Base-by-base conservation (phyloP, 1,284 basidiomycete genomes). In the Naganishia cerealis region DNA sequence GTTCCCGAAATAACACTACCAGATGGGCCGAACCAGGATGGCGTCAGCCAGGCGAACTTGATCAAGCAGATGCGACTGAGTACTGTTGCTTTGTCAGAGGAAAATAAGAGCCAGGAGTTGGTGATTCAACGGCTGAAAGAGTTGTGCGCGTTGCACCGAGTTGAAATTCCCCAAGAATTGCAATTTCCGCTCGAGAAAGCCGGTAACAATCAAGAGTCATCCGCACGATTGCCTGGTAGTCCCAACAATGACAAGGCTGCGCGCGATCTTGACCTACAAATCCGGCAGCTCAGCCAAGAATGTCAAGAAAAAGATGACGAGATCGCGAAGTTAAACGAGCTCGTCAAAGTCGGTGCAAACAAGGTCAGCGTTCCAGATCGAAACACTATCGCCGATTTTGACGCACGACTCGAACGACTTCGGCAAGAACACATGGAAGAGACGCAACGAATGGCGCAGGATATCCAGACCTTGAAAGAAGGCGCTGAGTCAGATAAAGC, bases 31-130 rank as follows among this genome's bases (percentile, higher is more conserved):
- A 67, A 69, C 3, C 77, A 79, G 40, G 72, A 71, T n/a, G 74
- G 76, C 0, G 77, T 75, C 3, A 75, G 79, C 55, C 76, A 75
- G 3, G 71, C 75, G 71, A 81, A 81, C 62, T 78, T 81, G 18
- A 76, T 79, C 58, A 78, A 76, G 71, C 79, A 81, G 54, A 75
- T 80, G 36, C 79, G 79, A 57, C 75, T 76, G 40, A 78, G 80
- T 77, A 80, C 79, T 70, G 75, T 77, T 65, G 77, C 78, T 54
- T 68, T 80, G 4, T 71, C 78, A 12, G 75, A 77, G 29, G 75
- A 75, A 29, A 62, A 69, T 53, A 46, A 62, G 15, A 55, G 29
- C 33, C 48, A 66, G 15, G 55, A 42, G 21, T 40, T 29, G 50
- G 54, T 52, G 24, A 59, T 66, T n/a, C 42, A 55, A 10, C 26